Percentiles rank a stretch among this genome's conserved stretches.
Evolutionary conservation across 495 filamentous ascomycete genomes (phyloP).

Genomic region (Paragyromitra xinjiangensis): DNA sequence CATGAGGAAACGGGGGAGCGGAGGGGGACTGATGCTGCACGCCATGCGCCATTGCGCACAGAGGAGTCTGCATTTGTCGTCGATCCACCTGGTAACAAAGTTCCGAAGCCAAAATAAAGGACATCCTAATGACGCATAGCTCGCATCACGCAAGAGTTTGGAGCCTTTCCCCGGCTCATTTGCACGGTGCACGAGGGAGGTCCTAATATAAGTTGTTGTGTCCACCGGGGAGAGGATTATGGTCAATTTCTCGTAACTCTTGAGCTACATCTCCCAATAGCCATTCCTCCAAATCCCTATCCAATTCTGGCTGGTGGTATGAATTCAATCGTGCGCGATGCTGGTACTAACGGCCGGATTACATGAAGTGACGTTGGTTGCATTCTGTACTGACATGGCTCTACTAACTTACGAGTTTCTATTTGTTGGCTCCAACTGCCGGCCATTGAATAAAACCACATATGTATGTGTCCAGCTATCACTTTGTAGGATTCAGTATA

Average conservation of each 20-base stretch:
- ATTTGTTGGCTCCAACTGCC: conserved; percentile 29
- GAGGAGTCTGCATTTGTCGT: conserved; percentile 40
- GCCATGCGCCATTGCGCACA: conserved; percentile 36
- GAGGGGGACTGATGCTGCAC: conserved; percentile 32
- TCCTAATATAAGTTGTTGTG: conserved; percentile 4
- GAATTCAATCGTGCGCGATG: neutral
- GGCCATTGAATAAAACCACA: conserved; percentile 13
- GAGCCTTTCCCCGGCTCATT: neutral
- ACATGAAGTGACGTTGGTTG: conserved; percentile 10
- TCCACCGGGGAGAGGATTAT: neutral
- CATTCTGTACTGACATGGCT: neutral
- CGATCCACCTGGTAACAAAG: conserved; percentile 40
- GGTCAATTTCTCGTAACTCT: neutral
- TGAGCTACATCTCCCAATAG: neutral
- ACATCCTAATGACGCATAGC: conserved; percentile 42
- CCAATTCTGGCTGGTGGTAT: neutral
- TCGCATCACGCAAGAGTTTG: conserved; percentile 8
- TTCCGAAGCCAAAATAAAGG: conserved; percentile 31
- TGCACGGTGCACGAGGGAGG: neutral
- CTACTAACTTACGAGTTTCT: conserved; percentile 6
- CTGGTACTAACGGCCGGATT: neutral
- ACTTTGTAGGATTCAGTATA: neutral
- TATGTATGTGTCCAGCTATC: neutral
- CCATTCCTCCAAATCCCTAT: neutral
- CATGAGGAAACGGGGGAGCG: conserved; percentile 25